These are phyloP conservation scores for Ceratobasidium sp. DNA, from an alignment of 1,284 basidiomycete genomes.

Conservation along the genomic window DNA sequence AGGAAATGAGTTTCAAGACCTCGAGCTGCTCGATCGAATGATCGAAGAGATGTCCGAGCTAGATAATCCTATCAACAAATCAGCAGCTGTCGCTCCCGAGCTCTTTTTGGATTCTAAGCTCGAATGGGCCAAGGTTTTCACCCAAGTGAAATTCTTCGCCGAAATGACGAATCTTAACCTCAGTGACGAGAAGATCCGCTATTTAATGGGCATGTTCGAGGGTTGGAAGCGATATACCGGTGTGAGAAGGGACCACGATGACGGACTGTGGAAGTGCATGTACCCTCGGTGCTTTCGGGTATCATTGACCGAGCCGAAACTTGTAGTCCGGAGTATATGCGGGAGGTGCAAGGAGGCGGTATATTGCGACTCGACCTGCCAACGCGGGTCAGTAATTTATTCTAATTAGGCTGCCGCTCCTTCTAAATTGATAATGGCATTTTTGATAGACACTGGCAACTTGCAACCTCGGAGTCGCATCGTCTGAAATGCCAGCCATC, in stretches of 20 bases:
- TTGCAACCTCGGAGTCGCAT: too few relatives aligned
- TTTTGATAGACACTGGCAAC: not conserved
- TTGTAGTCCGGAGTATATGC: not conserved
- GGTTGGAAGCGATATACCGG: not conserved
- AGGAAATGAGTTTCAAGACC: not conserved
- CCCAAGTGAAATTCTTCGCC: not conserved
- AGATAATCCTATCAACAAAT: not conserved
- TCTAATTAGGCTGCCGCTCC: not conserved
- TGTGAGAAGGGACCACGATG: not conserved
- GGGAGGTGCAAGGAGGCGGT: not conserved
- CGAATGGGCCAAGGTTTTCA: not conserved
- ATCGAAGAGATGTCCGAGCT: not conserved
- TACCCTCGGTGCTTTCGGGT: slow-evolving; percentile 21
- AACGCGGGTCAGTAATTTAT: not conserved
- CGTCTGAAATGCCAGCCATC: not conserved
- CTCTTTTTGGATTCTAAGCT: not conserved
- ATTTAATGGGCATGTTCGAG: not conserved
- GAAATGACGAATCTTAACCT: not conserved
- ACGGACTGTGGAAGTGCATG: not conserved
- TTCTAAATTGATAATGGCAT: not conserved
- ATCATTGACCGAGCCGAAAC: not conserved
- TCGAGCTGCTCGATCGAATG: not conserved
- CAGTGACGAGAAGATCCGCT: not conserved
- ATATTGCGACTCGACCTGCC: slow-evolving; percentile 3
- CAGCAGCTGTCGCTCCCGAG: not conserved